Percentiles rank a stretch among this genome's conserved stretches.
These are phyloP conservation scores for Crithidia expoeki DNA, from an alignment of 208 protist genomes.

Conservation along the genomic window DNA sequence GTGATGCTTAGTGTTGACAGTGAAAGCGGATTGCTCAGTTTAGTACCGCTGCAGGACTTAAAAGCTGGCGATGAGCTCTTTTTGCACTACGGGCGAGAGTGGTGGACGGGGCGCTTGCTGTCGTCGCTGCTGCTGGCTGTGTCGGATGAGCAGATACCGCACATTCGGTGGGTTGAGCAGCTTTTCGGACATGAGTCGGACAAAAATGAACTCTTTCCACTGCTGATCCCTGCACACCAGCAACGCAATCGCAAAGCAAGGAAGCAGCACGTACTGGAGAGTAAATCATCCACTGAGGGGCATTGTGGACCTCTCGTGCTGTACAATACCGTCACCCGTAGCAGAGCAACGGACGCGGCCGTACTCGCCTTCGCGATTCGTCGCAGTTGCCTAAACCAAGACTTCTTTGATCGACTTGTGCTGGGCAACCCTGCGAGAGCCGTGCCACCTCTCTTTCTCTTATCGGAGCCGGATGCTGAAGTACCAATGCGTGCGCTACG, in stretches of 20 bases:
- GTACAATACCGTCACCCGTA: slow-evolving; percentile 63
- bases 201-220: slow-evolving; percentile 56
- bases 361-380: slow-evolving; percentile 72
- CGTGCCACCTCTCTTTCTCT: slow-evolving; percentile 41
- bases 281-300: no score
- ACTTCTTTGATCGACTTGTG: slow-evolving; percentile 55
- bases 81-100: slow-evolving; percentile 87
- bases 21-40: slow-evolving; percentile 49
- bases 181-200: slow-evolving; percentile 58
- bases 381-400: slow-evolving; percentile 54
- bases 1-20: slow-evolving; percentile 61
- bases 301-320: slow-evolving; percentile 32
- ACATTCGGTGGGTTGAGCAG: slow-evolving; percentile 76
- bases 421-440: slow-evolving; percentile 18
- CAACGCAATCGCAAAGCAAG: slow-evolving; percentile 4
- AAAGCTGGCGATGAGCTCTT: slow-evolving; percentile 76
- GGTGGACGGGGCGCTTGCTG: slow-evolving; percentile 83
- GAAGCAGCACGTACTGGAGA: neutral
- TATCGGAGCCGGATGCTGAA: slow-evolving; percentile 51
- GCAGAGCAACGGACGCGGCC: slow-evolving; percentile 61
- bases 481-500: slow-evolving; percentile 58
- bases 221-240: slow-evolving; percentile 39
- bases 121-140: slow-evolving; percentile 57
- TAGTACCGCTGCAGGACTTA: slow-evolving; percentile 70
- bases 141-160: slow-evolving; percentile 48